Evolutionary conservation across 2,329 filamentous ascomycete species (phyloP).

Genomic region (Clarireedia sp.): DNA sequence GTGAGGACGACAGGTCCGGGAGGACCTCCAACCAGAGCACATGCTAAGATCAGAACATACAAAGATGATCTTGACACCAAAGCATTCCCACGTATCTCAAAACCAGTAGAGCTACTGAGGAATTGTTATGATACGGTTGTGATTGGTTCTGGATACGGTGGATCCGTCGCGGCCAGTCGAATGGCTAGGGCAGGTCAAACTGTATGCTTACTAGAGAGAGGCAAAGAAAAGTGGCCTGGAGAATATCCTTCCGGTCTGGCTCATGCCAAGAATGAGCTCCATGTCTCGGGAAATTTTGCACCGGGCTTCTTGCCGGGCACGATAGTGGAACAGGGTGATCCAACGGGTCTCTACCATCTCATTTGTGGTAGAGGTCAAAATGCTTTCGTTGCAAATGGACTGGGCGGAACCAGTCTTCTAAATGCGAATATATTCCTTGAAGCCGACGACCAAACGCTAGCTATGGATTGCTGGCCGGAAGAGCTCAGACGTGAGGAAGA

Average conservation of each 20-base stretch:
- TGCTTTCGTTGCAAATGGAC: constrained; percentile 38
- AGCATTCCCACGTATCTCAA: constrained; percentile 46
- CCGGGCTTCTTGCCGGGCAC: constrained; percentile 36
- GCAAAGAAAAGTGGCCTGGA: constrained; percentile 58
- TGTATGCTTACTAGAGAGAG: constrained; percentile 58
- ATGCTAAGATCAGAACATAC: constrained; percentile 26
- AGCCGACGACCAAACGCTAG: constrained; percentile 46
- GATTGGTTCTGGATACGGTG: constrained; percentile 63
- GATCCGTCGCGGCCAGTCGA: constrained; percentile 55
- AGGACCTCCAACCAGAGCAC: constrained; percentile 21
- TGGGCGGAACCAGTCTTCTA: constrained; percentile 58
- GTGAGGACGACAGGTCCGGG: constrained; percentile 15
- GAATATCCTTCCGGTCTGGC: constrained; percentile 47
- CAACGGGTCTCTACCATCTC: constrained; percentile 56
- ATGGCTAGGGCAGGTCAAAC: constrained; percentile 53
- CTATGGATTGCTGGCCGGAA: constrained; percentile 48
- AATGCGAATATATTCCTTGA: constrained; percentile 61
- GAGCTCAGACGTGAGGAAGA: constrained; percentile 41
- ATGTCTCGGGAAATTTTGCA: constrained; percentile 47
- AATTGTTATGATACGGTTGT: constrained; percentile 57
- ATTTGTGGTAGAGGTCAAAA: constrained; percentile 57
- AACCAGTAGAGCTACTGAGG: constrained; percentile 48
- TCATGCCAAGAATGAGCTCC: constrained; percentile 44
- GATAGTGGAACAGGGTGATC: constrained; percentile 41
- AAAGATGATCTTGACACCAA: constrained; percentile 24